Base-by-base conservation (phyloP, 148 eudicot species). In the Polygonum maritimum region DNA sequence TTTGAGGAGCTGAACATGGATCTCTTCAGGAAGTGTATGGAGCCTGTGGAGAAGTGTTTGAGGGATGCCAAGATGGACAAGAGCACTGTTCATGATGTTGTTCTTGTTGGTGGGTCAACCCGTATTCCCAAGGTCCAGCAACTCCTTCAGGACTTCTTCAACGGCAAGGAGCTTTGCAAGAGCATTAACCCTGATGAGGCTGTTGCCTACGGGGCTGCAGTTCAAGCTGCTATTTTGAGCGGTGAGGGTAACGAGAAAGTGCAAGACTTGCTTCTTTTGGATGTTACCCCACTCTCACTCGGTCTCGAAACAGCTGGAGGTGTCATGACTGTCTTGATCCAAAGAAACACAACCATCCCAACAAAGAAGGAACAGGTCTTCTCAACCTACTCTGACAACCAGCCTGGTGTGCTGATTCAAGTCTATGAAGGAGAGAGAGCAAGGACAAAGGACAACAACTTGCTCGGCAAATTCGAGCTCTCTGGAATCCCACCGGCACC, bases 11-110 rank as follows among this genome's bases (percentile, higher is more conserved):
- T 70, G 48, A 70, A 70, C 73, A 70, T 69, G 73, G 76, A 74
- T 31, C 58, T 74, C 15, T 74, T 74, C 22, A 74, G 76, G 58
- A 74, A 74, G 8, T 74, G 76, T 74, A 74, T 74, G 76, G 76
- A 74, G 76, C 76, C 76, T 3, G 76, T 74, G 47, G 76, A 74
- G 76, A 74, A 74, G 76, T 74, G 76, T 48, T 48, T 74, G 58
- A 74, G 76, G 76, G 76, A 74, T 26, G 76, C 76, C 13, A 74
- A 74, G 40, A 74, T 74, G 76, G 76, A 74, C 76, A 74, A 74
- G 57, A 74, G 57, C 76, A 74, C 55, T 5, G 38, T 74, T 60
- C 76, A 74, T 74, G 76, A 74, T 48, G 76, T 74, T 5, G 76
- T 74, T 47, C 76, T 74, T 74, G 76, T 74, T 74, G 76, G 76